A percentile compares a stretch with the other conserved stretches of the same genome.
Conservation (phyloP, 2,329 filamentous ascomycete species). For the Emericellopsis atlantica region DNA sequence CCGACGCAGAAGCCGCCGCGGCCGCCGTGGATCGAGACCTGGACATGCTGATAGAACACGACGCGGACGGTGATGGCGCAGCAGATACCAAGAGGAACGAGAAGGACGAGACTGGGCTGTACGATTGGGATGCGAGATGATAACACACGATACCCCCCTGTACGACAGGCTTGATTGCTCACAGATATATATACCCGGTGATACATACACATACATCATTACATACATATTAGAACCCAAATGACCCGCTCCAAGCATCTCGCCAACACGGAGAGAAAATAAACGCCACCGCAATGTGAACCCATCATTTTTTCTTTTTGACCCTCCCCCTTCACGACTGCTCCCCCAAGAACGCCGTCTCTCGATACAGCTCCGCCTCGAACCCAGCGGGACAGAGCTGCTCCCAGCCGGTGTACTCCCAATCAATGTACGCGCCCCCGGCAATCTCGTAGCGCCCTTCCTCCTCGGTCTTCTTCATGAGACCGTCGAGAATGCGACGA, state of each 20-base stretch:
- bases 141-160: too few relatives aligned
- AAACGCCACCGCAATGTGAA: not conserved
- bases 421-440: conserved; percentile 1
- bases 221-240: too few relatives aligned
- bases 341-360: not conserved
- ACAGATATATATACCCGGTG: too few relatives aligned
- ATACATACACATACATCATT: too few relatives aligned
- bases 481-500: conserved; percentile 8
- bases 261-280: not conserved
- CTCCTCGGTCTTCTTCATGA: conserved; percentile 6
- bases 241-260: too few relatives aligned
- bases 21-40: conserved; percentile 33
- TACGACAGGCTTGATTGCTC: too few relatives aligned
- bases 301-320: not conserved
- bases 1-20: conserved; percentile 21
- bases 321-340: not conserved
- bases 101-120: not conserved
- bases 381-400: conserved; percentile 10
- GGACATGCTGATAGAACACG: conserved; percentile 38
- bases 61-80: conserved; percentile 25
- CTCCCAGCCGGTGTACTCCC: conserved; percentile 7
- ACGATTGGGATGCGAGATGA: conserved; percentile 1
- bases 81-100: too few relatives aligned
- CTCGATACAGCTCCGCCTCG: conserved; percentile 10
- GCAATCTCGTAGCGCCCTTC: conserved; percentile 7